Percentiles rank a stretch among this genome's conserved stretches.
These are phyloP conservation scores for Pseudogymnoascus sp. DNA, from an alignment of 2,329 filamentous ascomycete genomes.

Conservation along the genomic window DNA sequence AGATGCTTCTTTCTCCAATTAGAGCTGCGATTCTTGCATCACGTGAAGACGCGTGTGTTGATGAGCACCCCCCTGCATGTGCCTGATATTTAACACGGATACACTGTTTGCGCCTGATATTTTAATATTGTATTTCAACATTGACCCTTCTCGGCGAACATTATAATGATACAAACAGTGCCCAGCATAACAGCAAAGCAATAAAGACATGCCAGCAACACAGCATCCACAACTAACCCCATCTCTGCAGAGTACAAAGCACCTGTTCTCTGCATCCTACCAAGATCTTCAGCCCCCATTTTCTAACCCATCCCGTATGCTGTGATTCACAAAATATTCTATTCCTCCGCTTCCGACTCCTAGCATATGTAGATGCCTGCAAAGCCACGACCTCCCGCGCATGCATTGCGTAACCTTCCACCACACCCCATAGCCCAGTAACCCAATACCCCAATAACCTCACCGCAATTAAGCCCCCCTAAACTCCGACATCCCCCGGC, in stretches of 20 bases:
- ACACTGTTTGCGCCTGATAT: too few species aligned
- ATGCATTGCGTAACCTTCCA: background rate
- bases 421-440: background rate
- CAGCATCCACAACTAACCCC: background rate
- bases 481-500: background rate
- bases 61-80: background rate
- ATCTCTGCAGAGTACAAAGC: too few species aligned
- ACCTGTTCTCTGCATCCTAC: background rate
- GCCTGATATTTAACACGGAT: background rate
- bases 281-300: background rate
- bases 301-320: background rate
- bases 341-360: background rate
- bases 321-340: background rate
- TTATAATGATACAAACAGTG: background rate
- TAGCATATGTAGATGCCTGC: background rate
- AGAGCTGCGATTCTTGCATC: background rate
- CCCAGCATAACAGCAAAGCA: background rate
- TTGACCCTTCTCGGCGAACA: background rate
- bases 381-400: background rate
- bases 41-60: background rate
- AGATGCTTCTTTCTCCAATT: background rate
- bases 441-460: background rate
- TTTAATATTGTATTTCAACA: too few species aligned
- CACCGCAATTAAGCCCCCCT: background rate
- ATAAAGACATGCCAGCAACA: background rate